These are phyloP conservation scores for Solanum chacoense DNA, from an alignment of 305 asterid genomes.

Conservation along the genomic window DNA sequence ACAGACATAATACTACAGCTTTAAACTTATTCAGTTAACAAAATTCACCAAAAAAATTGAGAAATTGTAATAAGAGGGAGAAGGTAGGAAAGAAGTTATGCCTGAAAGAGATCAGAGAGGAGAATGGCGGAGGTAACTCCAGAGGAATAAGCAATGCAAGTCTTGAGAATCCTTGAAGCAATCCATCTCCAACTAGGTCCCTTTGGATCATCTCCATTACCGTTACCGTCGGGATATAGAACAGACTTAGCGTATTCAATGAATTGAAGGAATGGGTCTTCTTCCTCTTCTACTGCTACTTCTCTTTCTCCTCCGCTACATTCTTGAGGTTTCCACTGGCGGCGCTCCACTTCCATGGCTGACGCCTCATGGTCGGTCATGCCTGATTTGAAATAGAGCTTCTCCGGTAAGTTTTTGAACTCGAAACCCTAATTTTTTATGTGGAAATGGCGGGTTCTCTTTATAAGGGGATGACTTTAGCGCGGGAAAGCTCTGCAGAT, in stretches of 20 bases:
- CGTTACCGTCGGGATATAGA: constrained; percentile 20
- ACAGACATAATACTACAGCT: too few relatives aligned
- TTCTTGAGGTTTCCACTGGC: neutral
- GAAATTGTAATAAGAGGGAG: too few relatives aligned
- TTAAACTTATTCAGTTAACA: neutral
- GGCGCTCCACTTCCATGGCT: constrained; percentile 32
- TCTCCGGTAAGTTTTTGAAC: neutral
- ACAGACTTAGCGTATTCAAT: constrained; percentile 46
- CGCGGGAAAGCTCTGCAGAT: neutral
- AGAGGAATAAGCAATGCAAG: constrained; percentile 70
- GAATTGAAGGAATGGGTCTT: constrained; percentile 59
- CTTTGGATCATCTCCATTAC: constrained; percentile 22
- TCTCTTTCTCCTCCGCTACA: neutral
- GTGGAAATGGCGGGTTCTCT: neutral
- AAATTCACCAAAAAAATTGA: neutral
- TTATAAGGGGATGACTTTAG: neutral
- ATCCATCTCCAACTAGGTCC: constrained; percentile 95
- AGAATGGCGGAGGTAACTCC: constrained; percentile 94
- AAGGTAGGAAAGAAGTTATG: too few relatives aligned
- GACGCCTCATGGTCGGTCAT: constrained; percentile 24
- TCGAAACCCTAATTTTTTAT: constrained; percentile 14
- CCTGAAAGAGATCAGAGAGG: constrained; percentile 90
- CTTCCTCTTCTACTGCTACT: constrained; percentile 10
- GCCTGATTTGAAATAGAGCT: constrained; percentile 19
- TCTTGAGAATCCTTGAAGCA: constrained; percentile 52